These are phyloP conservation scores for Cercophora scortea DNA, from an alignment of 495 filamentous ascomycete genomes.

Conservation along the genomic window DNA sequence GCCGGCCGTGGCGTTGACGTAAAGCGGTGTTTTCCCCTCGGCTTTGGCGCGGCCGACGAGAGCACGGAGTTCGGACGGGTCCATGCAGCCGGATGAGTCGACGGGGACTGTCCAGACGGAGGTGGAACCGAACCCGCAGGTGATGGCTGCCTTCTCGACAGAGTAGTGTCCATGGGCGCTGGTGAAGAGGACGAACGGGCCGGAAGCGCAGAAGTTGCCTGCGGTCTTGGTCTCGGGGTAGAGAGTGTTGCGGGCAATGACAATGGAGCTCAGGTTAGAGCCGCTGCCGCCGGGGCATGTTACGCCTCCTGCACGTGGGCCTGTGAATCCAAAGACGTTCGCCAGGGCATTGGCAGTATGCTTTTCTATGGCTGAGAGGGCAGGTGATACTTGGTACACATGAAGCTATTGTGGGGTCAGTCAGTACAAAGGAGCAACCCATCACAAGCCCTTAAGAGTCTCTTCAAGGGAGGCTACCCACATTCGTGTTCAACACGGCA, in stretches of 20 bases:
- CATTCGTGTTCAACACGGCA: constrained; percentile 79
- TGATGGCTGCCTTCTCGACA: constrained; percentile 86
- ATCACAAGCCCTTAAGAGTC: no score
- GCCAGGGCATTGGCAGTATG: constrained; percentile 62
- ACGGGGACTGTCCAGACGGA: constrained; percentile 69
- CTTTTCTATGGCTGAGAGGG: constrained; percentile 78
- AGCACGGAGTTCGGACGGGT: constrained; percentile 52
- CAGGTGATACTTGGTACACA: constrained; percentile 85
- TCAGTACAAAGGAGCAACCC: no score
- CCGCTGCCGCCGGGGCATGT: constrained; percentile 81
- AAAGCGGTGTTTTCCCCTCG: constrained; percentile 74
- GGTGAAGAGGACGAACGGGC: constrained; percentile 78
- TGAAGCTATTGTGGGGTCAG: constrained; percentile 44
- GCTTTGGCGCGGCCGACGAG: constrained; percentile 49
- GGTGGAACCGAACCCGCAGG: constrained; percentile 70
- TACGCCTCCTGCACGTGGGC: constrained; percentile 71
- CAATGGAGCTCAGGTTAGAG: constrained; percentile 79
- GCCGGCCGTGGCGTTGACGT: constrained; percentile 91
- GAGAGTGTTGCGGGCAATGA: constrained; percentile 81
- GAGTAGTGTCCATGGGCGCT: constrained; percentile 86
- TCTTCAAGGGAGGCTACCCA: constrained; percentile 21
- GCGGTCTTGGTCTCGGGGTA: constrained; percentile 65
- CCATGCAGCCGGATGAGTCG: constrained; percentile 65
- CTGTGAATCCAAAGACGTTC: constrained; percentile 64
- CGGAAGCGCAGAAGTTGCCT: constrained; percentile 51